phyloP scores from a whole-genome alignment of 495 filamentous ascomycete genomes.

The Pyrenula aspistea region DNA sequence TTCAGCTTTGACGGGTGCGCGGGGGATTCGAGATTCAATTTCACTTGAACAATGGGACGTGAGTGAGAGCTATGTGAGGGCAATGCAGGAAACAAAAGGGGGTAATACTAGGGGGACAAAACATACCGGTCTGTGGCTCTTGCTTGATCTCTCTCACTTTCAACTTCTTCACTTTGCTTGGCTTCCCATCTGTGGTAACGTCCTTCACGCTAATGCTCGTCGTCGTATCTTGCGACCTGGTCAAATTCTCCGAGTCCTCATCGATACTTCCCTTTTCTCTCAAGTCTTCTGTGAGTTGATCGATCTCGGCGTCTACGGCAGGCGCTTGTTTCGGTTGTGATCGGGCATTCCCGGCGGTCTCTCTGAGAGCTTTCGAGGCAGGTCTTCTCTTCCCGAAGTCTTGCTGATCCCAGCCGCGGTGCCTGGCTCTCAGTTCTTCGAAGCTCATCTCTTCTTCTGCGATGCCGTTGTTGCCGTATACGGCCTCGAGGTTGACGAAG shows the following conservation, averaged over 20 bases:
- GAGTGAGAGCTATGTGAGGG: slow-evolving; percentile 5
- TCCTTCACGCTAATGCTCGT: slow-evolving; percentile 15
- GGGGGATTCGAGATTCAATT: slow-evolving; percentile 84
- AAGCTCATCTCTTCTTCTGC: slow-evolving; percentile 65
- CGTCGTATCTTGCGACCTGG: not conserved
- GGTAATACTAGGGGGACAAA: not conserved
- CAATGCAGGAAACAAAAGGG: not conserved
- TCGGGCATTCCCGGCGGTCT: not conserved
- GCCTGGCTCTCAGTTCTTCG: slow-evolving; percentile 76
- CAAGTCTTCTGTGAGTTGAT: slow-evolving; percentile 15
- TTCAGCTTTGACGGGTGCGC: slow-evolving; percentile 57
- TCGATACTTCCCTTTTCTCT: slow-evolving; percentile 18
- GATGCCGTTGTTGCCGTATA: slow-evolving; percentile 69
- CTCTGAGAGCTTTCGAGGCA: slow-evolving; percentile 22
- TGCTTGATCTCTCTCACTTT: slow-evolving; percentile 63
- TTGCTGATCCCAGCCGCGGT: slow-evolving; percentile 63
- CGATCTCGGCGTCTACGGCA: not conserved
- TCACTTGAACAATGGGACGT: slow-evolving; percentile 42
- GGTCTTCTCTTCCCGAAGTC: slow-evolving; percentile 44
- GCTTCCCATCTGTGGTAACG: slow-evolving; percentile 20
- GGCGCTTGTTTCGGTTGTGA: not conserved
- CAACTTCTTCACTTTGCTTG: slow-evolving; percentile 44
- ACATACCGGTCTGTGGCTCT: slow-evolving; percentile 75
- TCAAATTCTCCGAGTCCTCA: slow-evolving; percentile 2
- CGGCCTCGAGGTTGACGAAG: slow-evolving; percentile 69